Percentiles rank a stretch among this genome's conserved stretches.
phyloP scores from a whole-genome alignment of 2,329 filamentous ascomycete genomes.

The Cladosporium austrohemisphaericum region DNA sequence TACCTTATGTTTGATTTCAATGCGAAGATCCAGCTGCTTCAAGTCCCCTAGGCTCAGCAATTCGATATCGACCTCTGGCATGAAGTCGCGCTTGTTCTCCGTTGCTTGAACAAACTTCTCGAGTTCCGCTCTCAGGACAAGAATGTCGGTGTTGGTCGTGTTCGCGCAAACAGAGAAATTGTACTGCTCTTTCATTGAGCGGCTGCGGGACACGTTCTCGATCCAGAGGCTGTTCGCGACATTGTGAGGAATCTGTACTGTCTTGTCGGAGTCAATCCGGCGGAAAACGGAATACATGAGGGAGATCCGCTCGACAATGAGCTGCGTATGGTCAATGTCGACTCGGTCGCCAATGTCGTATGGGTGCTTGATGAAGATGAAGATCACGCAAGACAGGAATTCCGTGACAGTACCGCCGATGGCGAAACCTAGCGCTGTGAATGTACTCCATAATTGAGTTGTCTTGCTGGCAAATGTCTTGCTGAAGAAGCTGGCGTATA shows the following conservation, averaged over 20 bases:
- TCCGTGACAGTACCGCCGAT: constrained; percentile 93
- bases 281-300: constrained; percentile 35
- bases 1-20: constrained; percentile 34
- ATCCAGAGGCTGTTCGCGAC: constrained; percentile 36
- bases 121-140: constrained; percentile 29
- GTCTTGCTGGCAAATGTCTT: constrained; percentile 26
- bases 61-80: constrained; percentile 33
- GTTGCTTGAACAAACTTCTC: constrained; percentile 28
- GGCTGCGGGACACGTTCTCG: constrained; percentile 36
- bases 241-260: constrained; percentile 35
- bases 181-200: constrained; percentile 35
- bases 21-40: constrained; percentile 30
- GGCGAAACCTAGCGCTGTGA: constrained; percentile 67
- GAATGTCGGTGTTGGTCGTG: constrained; percentile 33
- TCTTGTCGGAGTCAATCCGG: constrained; percentile 28
- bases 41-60: constrained; percentile 31
- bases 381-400: constrained; percentile 94
- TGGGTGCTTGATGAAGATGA: constrained; percentile 93
- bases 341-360: constrained; percentile 57
- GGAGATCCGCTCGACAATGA: constrained; percentile 33
- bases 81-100: constrained; percentile 37
- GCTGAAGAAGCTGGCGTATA: constrained; percentile 35
- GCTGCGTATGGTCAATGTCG: constrained; percentile 21
- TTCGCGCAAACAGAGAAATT: constrained; percentile 25
- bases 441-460: constrained; percentile 26